Evolutionary conservation across 192 early-diverging fungal genomes (phyloP).

Genomic region (Phlyctochytrium planicorne): DNA sequence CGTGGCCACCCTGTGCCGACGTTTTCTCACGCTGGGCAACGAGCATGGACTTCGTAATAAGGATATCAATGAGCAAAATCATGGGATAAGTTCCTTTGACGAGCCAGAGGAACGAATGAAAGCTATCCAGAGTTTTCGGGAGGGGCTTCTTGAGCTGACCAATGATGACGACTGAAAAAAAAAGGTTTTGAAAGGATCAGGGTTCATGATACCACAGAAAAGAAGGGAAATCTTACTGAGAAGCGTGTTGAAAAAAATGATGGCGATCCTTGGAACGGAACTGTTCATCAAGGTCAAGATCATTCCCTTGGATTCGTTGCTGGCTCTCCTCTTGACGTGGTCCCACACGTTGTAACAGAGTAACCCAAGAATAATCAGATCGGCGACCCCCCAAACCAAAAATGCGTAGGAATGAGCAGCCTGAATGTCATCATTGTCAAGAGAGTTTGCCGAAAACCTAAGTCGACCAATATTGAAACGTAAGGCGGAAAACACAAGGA

Average conservation of each 20-base stretch:
- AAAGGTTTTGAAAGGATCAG: slow-evolving; percentile 10
- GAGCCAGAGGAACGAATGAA: slow-evolving; percentile 27
- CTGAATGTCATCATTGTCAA: slow-evolving; percentile 15
- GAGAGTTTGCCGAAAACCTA: slow-evolving; percentile 3
- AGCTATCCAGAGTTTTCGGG: background rate
- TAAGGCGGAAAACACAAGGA: slow-evolving; percentile 6
- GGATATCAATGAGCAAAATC: slow-evolving; percentile 36
- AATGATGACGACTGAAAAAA: slow-evolving; percentile 23
- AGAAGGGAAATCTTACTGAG: background rate
- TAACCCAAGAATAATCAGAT: slow-evolving; percentile 24
- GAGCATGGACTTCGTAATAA: slow-evolving; percentile 24
- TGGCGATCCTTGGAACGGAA: slow-evolving; percentile 20
- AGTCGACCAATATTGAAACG: slow-evolving; percentile 25
- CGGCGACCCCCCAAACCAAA: slow-evolving; percentile 33
- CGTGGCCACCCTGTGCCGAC: background rate
- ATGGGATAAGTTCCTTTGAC: slow-evolving; percentile 30
- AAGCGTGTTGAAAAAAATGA: slow-evolving; percentile 23
- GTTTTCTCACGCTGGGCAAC: slow-evolving; percentile 5
- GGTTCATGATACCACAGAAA: background rate
- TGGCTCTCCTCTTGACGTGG: slow-evolving; percentile 4
- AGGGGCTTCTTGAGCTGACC: slow-evolving; percentile 10
- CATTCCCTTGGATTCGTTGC: background rate
- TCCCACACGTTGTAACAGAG: slow-evolving; percentile 7
- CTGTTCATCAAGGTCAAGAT: slow-evolving; percentile 13
- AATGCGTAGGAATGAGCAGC: slow-evolving; percentile 33